Base-by-base conservation (phyloP, 495 filamentous ascomycete species). In the Aspergillus bertholletiae region DNA sequence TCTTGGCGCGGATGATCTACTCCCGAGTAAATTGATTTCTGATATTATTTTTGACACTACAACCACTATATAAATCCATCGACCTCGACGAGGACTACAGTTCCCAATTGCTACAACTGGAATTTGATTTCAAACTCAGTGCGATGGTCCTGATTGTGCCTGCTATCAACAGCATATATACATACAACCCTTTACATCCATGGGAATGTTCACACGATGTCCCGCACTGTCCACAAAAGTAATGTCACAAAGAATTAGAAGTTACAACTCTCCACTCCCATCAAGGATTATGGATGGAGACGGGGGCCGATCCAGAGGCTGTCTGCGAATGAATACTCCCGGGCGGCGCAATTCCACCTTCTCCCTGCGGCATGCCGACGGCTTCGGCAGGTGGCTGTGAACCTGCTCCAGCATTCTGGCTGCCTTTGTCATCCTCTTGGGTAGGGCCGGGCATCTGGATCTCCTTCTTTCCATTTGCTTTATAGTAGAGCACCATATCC, bases 401-500 rank as follows among this genome's bases (percentile, higher is more conserved):
- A 41, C 44, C 53, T 3, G 52, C 53, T 23, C 54, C 53, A 3
- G 54, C 23, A 7, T 49, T 45, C 39, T 59, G 49, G 32, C 51
- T 64, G 7, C 60, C 64, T n/a, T 67, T 51, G 15, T 55, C 49
- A 3, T 41, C 54, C 27, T 67, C 59, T 39, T 59, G 40, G 12
- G 51, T 32, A 37, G 55, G 57, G 4, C 51, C 60, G 1, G 70
- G 63, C 6, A 66, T 56, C 30, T 53, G 66, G 24, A 76, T 73
- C 41, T 71, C 67, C 49, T 89, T 89, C 67, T 82, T 82, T 21
- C 90, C 91, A 59, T 96, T 97, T 26, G 89, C 80, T 64, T 92
- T 93, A 79, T 97, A 98, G 58, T 89, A 83, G 32, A 98, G 75
- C 26, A 95, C 69, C 62, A 98, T 88, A 68, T 98, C 94, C 49